These are phyloP conservation scores for Coemansia sp. DNA, from an alignment of 192 early-diverging fungal species.

Conservation along the genomic window DNA sequence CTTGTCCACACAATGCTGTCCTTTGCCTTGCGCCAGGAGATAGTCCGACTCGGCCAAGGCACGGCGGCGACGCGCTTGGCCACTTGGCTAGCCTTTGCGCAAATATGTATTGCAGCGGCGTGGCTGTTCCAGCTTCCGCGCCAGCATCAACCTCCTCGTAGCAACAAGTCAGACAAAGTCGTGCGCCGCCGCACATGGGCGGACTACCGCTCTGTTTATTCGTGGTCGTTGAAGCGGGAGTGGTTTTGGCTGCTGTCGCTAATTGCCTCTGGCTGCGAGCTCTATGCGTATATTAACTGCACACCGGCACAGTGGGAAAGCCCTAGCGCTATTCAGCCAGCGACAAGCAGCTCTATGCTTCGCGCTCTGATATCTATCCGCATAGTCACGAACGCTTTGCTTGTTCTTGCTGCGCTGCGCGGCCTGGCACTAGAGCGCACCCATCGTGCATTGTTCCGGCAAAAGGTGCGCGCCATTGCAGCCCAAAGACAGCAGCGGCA, in stretches of 20 bases:
- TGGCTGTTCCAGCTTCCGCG: conserved; percentile 35
- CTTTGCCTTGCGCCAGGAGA: conserved; percentile 46
- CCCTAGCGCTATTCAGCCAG: conserved; percentile 1
- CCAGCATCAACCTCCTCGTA: neutral
- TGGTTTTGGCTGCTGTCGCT: conserved; percentile 44
- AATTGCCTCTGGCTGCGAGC: conserved; percentile 31
- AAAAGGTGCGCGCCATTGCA: neutral
- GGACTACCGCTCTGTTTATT: neutral
- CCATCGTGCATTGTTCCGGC: conserved; percentile 6
- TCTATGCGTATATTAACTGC: conserved; percentile 43
- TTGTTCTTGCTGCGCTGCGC: conserved; percentile 25
- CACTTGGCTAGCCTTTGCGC: conserved; percentile 36
- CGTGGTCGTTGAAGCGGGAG: conserved; percentile 30
- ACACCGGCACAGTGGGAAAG: conserved; percentile 5
- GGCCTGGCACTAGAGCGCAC: conserved; percentile 8
- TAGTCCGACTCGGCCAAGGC: conserved; percentile 16
- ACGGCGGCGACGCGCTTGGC: conserved; percentile 10
- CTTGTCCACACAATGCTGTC: conserved; percentile 45
- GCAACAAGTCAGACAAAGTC: conserved; percentile 2
- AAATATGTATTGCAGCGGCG: conserved; percentile 27
- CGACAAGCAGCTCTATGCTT: conserved; percentile 38
- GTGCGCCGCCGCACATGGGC: neutral
- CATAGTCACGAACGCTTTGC: conserved; percentile 20
- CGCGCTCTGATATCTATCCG: conserved; percentile 44
- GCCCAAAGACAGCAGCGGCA: neutral